Conservation (phyloP, 345 rosid genomes). For the Arabidopsis arenosa region DNA sequence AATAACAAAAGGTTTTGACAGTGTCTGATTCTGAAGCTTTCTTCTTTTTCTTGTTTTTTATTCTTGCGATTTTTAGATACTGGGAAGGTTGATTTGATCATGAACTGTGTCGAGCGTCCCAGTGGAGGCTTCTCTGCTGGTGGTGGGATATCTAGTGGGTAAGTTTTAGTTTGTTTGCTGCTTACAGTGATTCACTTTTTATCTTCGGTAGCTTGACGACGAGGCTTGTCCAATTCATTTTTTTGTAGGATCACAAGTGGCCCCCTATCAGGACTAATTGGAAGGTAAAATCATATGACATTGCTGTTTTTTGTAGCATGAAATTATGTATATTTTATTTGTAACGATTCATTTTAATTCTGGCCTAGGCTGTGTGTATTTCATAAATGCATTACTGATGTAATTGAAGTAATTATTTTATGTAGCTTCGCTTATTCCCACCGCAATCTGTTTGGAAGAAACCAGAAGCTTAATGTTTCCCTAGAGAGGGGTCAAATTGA, state of each 20-base stretch:
- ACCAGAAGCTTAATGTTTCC: conserved; percentile 90
- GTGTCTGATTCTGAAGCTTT: conserved; percentile 14
- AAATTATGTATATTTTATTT: conserved; percentile 4
- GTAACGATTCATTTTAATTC: background rate
- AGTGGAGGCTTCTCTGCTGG: conserved; percentile 98
- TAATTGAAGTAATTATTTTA: conserved; percentile 26
- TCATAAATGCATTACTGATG: conserved; percentile 16
- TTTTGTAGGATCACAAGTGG: conserved; percentile 88
- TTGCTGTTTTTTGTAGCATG: conserved; percentile 7
- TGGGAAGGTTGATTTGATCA: conserved; percentile 85
- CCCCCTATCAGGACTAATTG: conserved; percentile 87
- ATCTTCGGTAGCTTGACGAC: conserved; percentile 19
- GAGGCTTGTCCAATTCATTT: conserved; percentile 24
- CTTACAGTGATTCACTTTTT: conserved; percentile 23
- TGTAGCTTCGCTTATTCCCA: conserved; percentile 98
- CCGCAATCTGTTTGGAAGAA: conserved; percentile 90
- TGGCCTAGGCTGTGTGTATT: conserved; percentile 15
- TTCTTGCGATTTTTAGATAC: conserved; percentile 53
- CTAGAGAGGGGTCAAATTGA: conserved; percentile 94
- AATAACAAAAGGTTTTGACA: conserved; percentile 21
- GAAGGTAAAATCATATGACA: conserved; percentile 60
- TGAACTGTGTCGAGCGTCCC: conserved; percentile 96
- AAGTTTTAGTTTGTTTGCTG: conserved; percentile 42
- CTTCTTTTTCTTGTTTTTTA: conserved; percentile 2
- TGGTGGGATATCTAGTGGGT: conserved; percentile 96